Percentiles rank a stretch among this genome's conserved stretches.
phyloP scores from a whole-genome alignment of 2,329 filamentous ascomycete species.

The Venturia aucupariae region DNA sequence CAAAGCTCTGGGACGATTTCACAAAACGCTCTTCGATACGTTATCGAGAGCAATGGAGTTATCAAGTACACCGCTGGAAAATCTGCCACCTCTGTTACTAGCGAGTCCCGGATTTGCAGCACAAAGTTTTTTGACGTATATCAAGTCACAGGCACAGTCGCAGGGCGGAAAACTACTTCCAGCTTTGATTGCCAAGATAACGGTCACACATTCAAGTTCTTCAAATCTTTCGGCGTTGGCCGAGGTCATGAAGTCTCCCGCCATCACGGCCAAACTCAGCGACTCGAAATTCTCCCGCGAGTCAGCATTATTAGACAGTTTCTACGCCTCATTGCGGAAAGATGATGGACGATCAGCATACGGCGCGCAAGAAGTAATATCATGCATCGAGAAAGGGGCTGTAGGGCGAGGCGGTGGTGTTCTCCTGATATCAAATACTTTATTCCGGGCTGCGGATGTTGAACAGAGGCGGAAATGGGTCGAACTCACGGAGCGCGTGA shows the following conservation, averaged over 20 bases:
- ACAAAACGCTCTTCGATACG: conserved; percentile 63
- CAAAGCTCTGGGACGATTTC: conserved; percentile 69
- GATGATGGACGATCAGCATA: conserved; percentile 91
- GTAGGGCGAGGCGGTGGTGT: conserved; percentile 80
- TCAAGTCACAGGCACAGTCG: conserved; percentile 50
- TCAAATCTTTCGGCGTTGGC: conserved; percentile 81
- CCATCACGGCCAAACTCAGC: conserved; percentile 66
- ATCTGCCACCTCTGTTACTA: conserved; percentile 59
- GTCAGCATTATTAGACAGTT: conserved; percentile 74
- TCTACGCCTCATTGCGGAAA: conserved; percentile 65
- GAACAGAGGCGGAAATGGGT: conserved; percentile 73
- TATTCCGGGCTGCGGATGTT: conserved; percentile 79
- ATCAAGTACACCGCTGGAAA: conserved; percentile 25
- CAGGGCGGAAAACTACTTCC: conserved; percentile 66
- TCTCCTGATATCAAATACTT: conserved; percentile 73
- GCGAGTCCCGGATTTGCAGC: conserved; percentile 88
- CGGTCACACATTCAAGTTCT: conserved; percentile 73
- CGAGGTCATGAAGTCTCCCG: conserved; percentile 74
- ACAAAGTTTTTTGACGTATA: conserved; percentile 67
- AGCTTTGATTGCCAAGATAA: conserved; percentile 50
- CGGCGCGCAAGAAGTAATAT: conserved; percentile 70
- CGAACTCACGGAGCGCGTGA: conserved; percentile 76
- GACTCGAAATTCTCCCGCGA: conserved; percentile 85
- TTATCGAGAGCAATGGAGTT: conserved; percentile 74
- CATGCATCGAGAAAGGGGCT: conserved; percentile 76